Evolutionary conservation across 1,284 basidiomycete genomes (phyloP).

Genomic region (Mixia osmundae): DNA sequence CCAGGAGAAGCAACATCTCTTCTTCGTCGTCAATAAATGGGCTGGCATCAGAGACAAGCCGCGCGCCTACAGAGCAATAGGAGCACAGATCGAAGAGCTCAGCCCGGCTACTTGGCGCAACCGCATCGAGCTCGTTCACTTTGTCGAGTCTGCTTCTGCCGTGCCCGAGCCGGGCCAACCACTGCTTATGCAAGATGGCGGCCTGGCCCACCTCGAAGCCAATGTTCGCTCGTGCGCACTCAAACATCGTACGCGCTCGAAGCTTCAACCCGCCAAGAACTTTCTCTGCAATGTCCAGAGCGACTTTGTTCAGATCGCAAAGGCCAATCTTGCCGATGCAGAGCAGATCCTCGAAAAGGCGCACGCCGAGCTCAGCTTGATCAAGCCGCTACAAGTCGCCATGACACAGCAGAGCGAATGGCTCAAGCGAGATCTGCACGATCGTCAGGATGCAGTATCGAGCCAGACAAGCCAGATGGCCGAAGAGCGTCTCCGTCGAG

Average conservation of each 20-base stretch:
- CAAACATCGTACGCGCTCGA: slow-evolving; percentile 80
- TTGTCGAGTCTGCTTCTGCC: slow-evolving; percentile 59
- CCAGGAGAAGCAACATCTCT: slow-evolving; percentile 93
- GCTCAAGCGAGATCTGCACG: slow-evolving; percentile 50
- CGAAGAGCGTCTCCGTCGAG: slow-evolving; percentile 30
- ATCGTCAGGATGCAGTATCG: slow-evolving; percentile 52
- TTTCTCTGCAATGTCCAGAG: slow-evolving; percentile 71
- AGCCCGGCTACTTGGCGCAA: slow-evolving; percentile 80
- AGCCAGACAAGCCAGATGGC: slow-evolving; percentile 33
- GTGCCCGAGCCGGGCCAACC: slow-evolving; percentile 16
- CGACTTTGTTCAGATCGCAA: slow-evolving; percentile 68
- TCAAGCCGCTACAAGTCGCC: slow-evolving; percentile 63
- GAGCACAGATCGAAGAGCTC: slow-evolving; percentile 84
- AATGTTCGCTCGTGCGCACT: slow-evolving; percentile 84
- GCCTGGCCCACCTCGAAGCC: slow-evolving; percentile 76
- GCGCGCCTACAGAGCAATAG: slow-evolving; percentile 64
- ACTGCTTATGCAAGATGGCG: slow-evolving; percentile 26
- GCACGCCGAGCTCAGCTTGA: slow-evolving; percentile 39
- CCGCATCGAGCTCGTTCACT: slow-evolving; percentile 83
- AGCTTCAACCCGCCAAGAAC: slow-evolving; percentile 82
- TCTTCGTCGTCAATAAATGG: slow-evolving; percentile 97
- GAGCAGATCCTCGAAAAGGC: slow-evolving; percentile 55
- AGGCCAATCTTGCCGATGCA: slow-evolving; percentile 67
- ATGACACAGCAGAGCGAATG: slow-evolving; percentile 50
- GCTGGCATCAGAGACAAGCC: slow-evolving; percentile 90